Evolutionary conservation across 2,329 filamentous ascomycete species (phyloP).

Genomic region (Talaromyces amestolkiae): DNA sequence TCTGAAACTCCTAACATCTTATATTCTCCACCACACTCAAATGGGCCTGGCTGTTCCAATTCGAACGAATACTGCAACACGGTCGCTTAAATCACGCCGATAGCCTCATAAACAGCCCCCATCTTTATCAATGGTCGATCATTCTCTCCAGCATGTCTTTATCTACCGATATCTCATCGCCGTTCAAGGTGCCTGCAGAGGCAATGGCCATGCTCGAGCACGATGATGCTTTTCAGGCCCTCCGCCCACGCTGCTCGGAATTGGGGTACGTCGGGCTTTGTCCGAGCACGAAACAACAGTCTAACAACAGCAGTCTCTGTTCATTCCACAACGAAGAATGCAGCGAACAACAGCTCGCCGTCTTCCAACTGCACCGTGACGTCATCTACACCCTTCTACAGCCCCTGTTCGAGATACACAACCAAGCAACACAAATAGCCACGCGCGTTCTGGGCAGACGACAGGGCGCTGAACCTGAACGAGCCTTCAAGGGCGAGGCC

Average conservation of each 20-base stretch:
- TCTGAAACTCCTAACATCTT: background rate
- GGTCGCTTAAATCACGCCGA: background rate
- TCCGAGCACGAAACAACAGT: background rate
- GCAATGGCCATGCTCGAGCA: conserved; percentile 32
- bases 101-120: background rate
- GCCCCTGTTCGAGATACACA: conserved; percentile 57
- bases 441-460: conserved; percentile 48
- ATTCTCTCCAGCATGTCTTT: background rate
- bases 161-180: conserved; percentile 25
- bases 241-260: conserved; percentile 29
- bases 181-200: conserved; percentile 35
- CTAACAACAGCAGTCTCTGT: conserved; percentile 34
- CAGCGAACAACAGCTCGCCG: conserved; percentile 31
- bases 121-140: background rate
- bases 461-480: conserved; percentile 54
- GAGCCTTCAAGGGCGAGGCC: conserved; percentile 57
- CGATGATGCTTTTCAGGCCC: conserved; percentile 36
- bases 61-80: background rate
- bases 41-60: background rate
- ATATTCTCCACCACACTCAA: background rate
- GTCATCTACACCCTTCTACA: conserved; percentile 59
- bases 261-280: background rate
- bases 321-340: conserved; percentile 34
- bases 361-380: conserved; percentile 54
- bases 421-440: conserved; percentile 54